phyloP scores from a whole-genome alignment of 2,329 filamentous ascomycete genomes.

The Trichoderma breve region DNA sequence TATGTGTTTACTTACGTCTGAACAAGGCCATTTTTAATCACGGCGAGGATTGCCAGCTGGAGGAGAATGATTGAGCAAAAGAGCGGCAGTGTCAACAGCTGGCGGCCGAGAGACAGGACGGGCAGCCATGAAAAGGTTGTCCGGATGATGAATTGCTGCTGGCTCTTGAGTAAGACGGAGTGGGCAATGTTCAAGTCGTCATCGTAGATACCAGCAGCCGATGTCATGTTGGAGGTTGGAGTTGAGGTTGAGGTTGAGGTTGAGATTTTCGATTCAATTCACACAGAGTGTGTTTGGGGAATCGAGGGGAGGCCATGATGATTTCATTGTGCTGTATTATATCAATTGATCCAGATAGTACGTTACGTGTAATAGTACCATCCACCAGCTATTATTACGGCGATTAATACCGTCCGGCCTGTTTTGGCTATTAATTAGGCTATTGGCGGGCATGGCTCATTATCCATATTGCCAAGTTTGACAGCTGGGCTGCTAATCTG shows the following conservation, averaged over 20 bases:
- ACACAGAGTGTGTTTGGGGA: too few relatives aligned
- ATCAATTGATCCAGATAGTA: neutral
- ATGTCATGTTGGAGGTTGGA: neutral
- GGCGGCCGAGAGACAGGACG: neutral
- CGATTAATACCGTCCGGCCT: neutral
- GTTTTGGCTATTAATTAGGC: conserved; percentile 13
- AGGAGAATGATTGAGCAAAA: neutral
- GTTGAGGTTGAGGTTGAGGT: neutral
- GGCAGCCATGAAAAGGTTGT: neutral
- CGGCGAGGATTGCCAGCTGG: neutral
- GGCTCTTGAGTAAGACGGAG: neutral
- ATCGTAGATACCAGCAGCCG: neutral
- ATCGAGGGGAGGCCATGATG: too few relatives aligned
- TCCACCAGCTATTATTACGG: neutral
- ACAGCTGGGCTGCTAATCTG: neutral
- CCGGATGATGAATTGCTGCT: neutral
- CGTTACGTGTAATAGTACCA: too few relatives aligned
- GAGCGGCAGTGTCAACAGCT: conserved; percentile 10
- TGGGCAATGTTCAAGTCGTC: neutral
- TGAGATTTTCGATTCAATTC: neutral
- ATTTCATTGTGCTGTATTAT: neutral
- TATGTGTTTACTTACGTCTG: neutral
- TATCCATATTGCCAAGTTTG: conserved; percentile 13
- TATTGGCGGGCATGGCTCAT: neutral
- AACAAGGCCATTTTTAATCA: conserved; percentile 3